Evolutionary conservation across 2,329 filamentous ascomycete species (phyloP).

Genomic region (Xylaria sp.): DNA sequence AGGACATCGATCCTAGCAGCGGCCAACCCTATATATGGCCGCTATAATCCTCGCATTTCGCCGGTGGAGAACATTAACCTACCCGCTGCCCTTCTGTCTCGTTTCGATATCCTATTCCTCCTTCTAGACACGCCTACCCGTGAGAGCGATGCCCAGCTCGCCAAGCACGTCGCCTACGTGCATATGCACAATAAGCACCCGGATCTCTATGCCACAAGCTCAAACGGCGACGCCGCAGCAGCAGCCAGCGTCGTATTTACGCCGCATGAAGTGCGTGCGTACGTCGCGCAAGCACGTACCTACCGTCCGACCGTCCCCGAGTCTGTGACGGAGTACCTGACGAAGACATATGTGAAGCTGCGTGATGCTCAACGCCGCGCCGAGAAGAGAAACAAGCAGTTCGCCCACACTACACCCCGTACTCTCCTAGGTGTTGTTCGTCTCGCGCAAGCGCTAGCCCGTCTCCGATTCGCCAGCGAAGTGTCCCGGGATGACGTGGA

Average conservation of each 20-base stretch:
- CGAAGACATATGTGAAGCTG: constrained; percentile 94
- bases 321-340: constrained; percentile 91
- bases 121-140: constrained; percentile 93
- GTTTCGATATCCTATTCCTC: constrained; percentile 96
- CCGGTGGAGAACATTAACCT: constrained; percentile 99
- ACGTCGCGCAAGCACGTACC: constrained; percentile 89
- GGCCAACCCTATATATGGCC: constrained; percentile 95
- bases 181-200: constrained; percentile 97
- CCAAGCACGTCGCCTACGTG: constrained; percentile 93
- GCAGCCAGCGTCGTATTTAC: constrained; percentile 73
- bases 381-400: constrained; percentile 89
- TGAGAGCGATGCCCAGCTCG: constrained; percentile 89
- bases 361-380: constrained; percentile 90
- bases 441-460: constrained; percentile 90
- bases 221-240: constrained; percentile 45
- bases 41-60: constrained; percentile 96
- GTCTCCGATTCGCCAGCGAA: constrained; percentile 83
- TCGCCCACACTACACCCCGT: constrained; percentile 91
- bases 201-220: constrained; percentile 61
- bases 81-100: constrained; percentile 92
- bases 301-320: constrained; percentile 87
- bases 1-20: constrained; percentile 95
- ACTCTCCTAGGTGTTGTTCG: constrained; percentile 92
- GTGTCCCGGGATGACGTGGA: constrained; percentile 94
- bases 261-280: constrained; percentile 92